These are phyloP conservation scores for Lantana camara DNA, from an alignment of 257 asterid genomes.

Conservation along the genomic window DNA sequence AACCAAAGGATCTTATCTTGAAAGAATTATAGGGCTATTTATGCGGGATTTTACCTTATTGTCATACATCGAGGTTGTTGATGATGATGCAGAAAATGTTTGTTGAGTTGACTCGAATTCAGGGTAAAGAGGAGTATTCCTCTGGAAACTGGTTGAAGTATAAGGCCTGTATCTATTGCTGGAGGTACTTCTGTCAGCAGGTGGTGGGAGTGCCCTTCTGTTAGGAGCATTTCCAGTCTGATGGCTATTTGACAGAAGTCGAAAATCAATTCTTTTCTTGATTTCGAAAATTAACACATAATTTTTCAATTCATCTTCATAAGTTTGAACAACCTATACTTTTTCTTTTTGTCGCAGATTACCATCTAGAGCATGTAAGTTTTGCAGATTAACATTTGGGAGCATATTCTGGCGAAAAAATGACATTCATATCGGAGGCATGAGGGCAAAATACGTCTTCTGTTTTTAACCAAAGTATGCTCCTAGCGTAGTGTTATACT, in stretches of 20 bases:
- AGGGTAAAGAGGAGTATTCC: slow-evolving; percentile 21
- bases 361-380: no score
- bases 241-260: slow-evolving; percentile 22
- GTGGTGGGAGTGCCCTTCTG: slow-evolving; percentile 42
- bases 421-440: no score
- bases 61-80: slow-evolving; percentile 42
- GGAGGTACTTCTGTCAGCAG: slow-evolving; percentile 33
- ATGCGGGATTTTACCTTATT: slow-evolving; percentile 40
- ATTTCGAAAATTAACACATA: no score
- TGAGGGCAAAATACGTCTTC: no score
- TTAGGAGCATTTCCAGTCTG: slow-evolving; percentile 36
- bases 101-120: slow-evolving; percentile 21
- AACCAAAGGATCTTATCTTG: background rate
- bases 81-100: slow-evolving; percentile 34
- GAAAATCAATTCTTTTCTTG: no score
- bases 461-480: no score
- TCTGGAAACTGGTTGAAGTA: slow-evolving; percentile 43
- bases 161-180: slow-evolving; percentile 28
- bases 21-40: background rate
- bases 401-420: no score
- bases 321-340: no score
- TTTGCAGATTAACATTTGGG: no score
- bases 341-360: no score
- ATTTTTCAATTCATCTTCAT: no score
- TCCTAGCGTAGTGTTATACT: no score